phyloP scores from a whole-genome alignment of 768 basidiomycete genomes.

The Cubamyces lactineus region DNA sequence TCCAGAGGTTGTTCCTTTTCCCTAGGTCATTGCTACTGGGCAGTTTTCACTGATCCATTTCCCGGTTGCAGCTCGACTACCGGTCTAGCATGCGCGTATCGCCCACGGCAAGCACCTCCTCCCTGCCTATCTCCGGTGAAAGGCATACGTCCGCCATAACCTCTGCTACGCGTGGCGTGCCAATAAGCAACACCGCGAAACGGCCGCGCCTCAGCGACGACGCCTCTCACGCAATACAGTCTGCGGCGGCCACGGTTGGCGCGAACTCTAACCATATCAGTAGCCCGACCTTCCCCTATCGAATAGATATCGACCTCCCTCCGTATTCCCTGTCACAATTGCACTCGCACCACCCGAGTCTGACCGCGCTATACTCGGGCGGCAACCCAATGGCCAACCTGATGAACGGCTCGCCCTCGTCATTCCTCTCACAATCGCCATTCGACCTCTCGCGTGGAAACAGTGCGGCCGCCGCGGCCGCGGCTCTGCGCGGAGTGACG shows the following conservation, averaged over 20 bases:
- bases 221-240: slow-evolving; percentile 21
- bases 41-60: background rate
- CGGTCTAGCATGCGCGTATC: slow-evolving; percentile 27
- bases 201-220: slow-evolving; percentile 27
- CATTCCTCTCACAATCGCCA: slow-evolving; percentile 19
- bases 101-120: slow-evolving; percentile 20
- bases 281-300: slow-evolving; percentile 31
- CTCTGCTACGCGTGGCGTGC: slow-evolving; percentile 22
- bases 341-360: slow-evolving; percentile 24
- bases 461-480: background rate
- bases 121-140: slow-evolving; percentile 35
- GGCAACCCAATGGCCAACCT: slow-evolving; percentile 15
- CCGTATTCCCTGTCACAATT: slow-evolving; percentile 27
- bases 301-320: slow-evolving; percentile 34
- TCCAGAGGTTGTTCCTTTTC: slow-evolving; percentile 18
- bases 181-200: slow-evolving; percentile 27
- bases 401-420: slow-evolving; percentile 18
- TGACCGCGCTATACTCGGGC: slow-evolving; percentile 19
- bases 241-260: slow-evolving; percentile 21
- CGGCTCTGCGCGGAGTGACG: slow-evolving; percentile 21
- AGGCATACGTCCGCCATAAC: slow-evolving; percentile 27
- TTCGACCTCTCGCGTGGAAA: slow-evolving; percentile 23
- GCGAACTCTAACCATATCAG: slow-evolving; percentile 18
- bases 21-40: background rate
- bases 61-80: slow-evolving; percentile 27